Evolutionary conservation across 2,329 filamentous ascomycete species (phyloP).

Genomic region (Trichoderma atrobrunneum): DNA sequence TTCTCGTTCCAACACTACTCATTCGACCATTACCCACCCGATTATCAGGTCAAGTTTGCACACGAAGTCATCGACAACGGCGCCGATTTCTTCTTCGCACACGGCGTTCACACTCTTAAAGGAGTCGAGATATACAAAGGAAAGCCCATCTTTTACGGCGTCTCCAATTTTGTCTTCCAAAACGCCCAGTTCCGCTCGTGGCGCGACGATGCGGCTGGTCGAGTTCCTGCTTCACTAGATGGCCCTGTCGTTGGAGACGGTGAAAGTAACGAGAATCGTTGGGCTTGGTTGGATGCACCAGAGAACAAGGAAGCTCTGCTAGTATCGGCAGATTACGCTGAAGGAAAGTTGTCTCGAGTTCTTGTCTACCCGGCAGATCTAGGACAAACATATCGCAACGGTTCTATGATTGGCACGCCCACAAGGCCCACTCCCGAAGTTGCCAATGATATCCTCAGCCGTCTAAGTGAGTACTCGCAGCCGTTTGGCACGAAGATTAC

Average conservation of each 20-base stretch:
- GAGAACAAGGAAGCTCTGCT: slow-evolving; percentile 10
- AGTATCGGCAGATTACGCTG: neutral
- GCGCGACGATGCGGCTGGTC: slow-evolving; percentile 8
- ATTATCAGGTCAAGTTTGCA: slow-evolving; percentile 8
- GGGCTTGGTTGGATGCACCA: slow-evolving; percentile 4
- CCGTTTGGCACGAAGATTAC: slow-evolving; percentile 1
- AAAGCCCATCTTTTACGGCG: slow-evolving; percentile 6
- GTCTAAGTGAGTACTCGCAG: neutral
- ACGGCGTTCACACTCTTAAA: slow-evolving; percentile 15
- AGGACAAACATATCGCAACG: neutral
- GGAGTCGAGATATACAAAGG: slow-evolving; percentile 8
- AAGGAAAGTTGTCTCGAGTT: neutral
- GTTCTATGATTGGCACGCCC: slow-evolving; percentile 4
- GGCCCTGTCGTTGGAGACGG: slow-evolving; percentile 2
- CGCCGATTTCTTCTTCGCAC: slow-evolving; percentile 11
- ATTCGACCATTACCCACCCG: slow-evolving; percentile 11
- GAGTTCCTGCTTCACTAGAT: neutral
- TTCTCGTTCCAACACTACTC: slow-evolving; percentile 15
- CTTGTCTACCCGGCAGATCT: slow-evolving; percentile 2
- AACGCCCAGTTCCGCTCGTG: slow-evolving; percentile 8
- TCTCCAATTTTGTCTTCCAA: slow-evolving; percentile 16
- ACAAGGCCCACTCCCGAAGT: neutral
- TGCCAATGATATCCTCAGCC: neutral
- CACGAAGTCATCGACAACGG: slow-evolving; percentile 3
- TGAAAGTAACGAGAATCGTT: neutral